These are phyloP conservation scores for Cicer cuneatum DNA, from an alignment of 306 rosid genomes.

Conservation along the genomic window DNA sequence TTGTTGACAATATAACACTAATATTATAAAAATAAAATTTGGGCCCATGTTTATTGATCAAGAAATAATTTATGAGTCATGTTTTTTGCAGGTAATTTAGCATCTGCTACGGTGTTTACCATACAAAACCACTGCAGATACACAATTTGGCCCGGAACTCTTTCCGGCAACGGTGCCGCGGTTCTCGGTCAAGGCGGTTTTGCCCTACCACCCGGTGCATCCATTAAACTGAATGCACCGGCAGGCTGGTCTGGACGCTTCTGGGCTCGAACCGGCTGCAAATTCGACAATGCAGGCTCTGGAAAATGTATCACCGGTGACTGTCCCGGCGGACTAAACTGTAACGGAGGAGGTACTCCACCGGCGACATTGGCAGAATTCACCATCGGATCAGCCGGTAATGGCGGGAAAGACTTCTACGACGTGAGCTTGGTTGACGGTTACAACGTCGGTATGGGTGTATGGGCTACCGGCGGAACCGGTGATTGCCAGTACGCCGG, in stretches of 20 bases:
- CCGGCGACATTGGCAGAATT: slow-evolving; percentile 79
- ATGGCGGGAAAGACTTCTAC: slow-evolving; percentile 67
- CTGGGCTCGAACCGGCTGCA: slow-evolving; percentile 85
- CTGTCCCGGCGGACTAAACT: slow-evolving; percentile 60
- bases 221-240: slow-evolving; percentile 57
- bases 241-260: slow-evolving; percentile 89
- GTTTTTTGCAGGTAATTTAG: slow-evolving; percentile 50
- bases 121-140: slow-evolving; percentile 66
- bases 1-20: too few relatives aligned
- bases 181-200: slow-evolving; percentile 73
- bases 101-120: slow-evolving; percentile 57
- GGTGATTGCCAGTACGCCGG: slow-evolving; percentile 95
- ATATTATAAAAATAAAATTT: too few relatives aligned
- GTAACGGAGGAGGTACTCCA: slow-evolving; percentile 64
- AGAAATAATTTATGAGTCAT: too few relatives aligned
- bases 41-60: too few relatives aligned
- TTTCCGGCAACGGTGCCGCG: slow-evolving; percentile 69
- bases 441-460: slow-evolving; percentile 81
- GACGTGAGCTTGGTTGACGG: slow-evolving; percentile 94
- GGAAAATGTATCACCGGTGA: slow-evolving; percentile 73
- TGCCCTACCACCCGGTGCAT: slow-evolving; percentile 50
- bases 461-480: slow-evolving; percentile 67
- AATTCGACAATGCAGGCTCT: slow-evolving; percentile 60
- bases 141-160: slow-evolving; percentile 84
- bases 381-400: slow-evolving; percentile 49